Conservation (phyloP, 257 asterid species). For the Nyctanthes arbortristis region DNA sequence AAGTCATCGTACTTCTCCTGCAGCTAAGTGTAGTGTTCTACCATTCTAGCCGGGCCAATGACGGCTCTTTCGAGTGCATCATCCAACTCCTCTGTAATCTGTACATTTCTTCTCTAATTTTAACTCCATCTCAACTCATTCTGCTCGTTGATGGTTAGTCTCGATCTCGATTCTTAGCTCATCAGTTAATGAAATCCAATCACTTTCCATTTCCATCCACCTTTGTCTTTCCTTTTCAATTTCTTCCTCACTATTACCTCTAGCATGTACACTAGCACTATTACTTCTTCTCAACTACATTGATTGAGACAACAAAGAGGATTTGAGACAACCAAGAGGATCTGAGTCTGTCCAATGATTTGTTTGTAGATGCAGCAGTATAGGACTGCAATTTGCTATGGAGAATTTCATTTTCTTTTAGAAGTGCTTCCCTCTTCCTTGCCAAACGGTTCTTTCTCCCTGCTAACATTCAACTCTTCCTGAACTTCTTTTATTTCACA, state of each 20-base stretch:
- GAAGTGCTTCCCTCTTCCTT: constrained; percentile 65
- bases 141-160: constrained; percentile 68
- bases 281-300: constrained; percentile 75
- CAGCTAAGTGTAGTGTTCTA: constrained; percentile 85
- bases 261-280: constrained; percentile 36
- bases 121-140: constrained; percentile 70
- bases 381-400: constrained; percentile 53
- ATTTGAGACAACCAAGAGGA: no score
- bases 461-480: constrained; percentile 24
- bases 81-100: constrained; percentile 83
- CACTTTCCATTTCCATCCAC: constrained; percentile 98
- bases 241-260: constrained; percentile 57
- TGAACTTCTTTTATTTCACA: constrained; percentile 58
- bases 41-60: constrained; percentile 81
- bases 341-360: constrained; percentile 67
- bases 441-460: constrained; percentile 34
- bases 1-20: constrained; percentile 86
- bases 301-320: constrained; percentile 83
- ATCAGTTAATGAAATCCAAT: constrained; percentile 92
- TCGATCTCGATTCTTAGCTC: constrained; percentile 88
- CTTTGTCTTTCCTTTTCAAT: constrained; percentile 76
- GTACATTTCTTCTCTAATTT: constrained; percentile 69
- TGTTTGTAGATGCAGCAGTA: constrained; percentile 49
- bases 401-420: constrained; percentile 65
- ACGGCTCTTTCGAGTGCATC: constrained; percentile 81